Evolutionary conservation across 1,284 basidiomycete genomes (phyloP).

Genomic region (Malassezia nana): DNA sequence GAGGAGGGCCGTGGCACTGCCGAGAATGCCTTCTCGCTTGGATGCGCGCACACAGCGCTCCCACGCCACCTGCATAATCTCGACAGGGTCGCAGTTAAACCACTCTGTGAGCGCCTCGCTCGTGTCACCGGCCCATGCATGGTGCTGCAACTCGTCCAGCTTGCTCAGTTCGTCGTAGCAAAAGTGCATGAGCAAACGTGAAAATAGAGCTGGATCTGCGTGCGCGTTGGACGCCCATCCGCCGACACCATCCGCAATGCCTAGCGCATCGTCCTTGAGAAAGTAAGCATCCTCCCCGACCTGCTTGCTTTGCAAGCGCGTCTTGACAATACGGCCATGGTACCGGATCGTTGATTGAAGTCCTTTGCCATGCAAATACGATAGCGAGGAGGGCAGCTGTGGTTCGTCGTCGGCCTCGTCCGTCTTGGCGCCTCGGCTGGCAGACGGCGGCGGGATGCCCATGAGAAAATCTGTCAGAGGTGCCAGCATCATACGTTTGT

Average conservation of each 20-base stretch:
- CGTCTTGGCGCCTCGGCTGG: neutral
- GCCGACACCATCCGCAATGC: conserved; percentile 78
- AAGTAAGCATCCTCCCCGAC: conserved; percentile 82
- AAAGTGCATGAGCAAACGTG: conserved; percentile 74
- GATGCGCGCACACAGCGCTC: conserved; percentile 51
- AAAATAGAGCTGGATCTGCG: conserved; percentile 64
- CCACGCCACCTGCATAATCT: conserved; percentile 56
- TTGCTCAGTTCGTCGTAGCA: conserved; percentile 56
- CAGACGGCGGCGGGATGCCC: conserved; percentile 15
- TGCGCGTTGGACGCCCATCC: conserved; percentile 61
- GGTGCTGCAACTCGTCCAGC: conserved; percentile 20
- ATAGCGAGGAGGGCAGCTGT: conserved; percentile 19
- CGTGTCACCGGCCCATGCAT: conserved; percentile 24
- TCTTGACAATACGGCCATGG: conserved; percentile 37
- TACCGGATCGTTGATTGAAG: conserved; percentile 38
- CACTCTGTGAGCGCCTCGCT: conserved; percentile 23
- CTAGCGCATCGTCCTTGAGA: conserved; percentile 66
- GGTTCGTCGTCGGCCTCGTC: conserved; percentile 13
- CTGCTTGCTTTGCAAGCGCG: conserved; percentile 55
- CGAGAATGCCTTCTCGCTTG: conserved; percentile 53
- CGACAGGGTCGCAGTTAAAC: conserved; percentile 51
- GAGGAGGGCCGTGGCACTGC: conserved; percentile 55
- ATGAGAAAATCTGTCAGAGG: conserved; percentile 37
- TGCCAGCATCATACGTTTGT: conserved; percentile 37
- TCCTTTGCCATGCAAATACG: conserved; percentile 10